Evolutionary conservation across 2,329 filamentous ascomycete genomes (phyloP).

Genomic region (Leptographium radiaticola): DNA sequence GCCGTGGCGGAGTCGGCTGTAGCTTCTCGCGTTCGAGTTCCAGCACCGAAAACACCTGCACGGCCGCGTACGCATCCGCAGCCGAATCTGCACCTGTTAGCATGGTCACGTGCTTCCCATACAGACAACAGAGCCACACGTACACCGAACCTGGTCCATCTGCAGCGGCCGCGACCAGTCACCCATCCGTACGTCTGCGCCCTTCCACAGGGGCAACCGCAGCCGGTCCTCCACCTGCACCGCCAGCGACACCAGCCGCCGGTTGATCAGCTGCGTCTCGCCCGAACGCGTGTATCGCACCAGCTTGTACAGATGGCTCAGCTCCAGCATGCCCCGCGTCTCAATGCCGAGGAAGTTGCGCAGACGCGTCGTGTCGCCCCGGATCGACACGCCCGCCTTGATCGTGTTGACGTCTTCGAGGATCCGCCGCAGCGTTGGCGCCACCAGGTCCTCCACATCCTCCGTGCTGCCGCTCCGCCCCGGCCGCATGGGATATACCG

Average conservation of each 20-base stretch:
- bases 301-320: slow-evolving; percentile 70
- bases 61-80: slow-evolving; percentile 68
- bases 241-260: slow-evolving; percentile 50
- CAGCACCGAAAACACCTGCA: slow-evolving; percentile 59
- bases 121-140: neutral
- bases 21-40: slow-evolving; percentile 55
- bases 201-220: slow-evolving; percentile 64
- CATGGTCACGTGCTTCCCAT: slow-evolving; percentile 13
- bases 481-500: slow-evolving; percentile 39
- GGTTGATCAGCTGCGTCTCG: slow-evolving; percentile 48
- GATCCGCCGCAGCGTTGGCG: slow-evolving; percentile 55
- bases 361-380: slow-evolving; percentile 56
- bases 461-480: neutral
- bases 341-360: slow-evolving; percentile 52
- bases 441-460: slow-evolving; percentile 39
- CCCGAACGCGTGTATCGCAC: slow-evolving; percentile 49
- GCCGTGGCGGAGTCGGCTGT: slow-evolving; percentile 56
- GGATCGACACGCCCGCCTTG: slow-evolving; percentile 68
- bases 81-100: slow-evolving; percentile 47
- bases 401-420: slow-evolving; percentile 57
- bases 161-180: slow-evolving; percentile 58
- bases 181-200: slow-evolving; percentile 51
- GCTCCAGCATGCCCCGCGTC: slow-evolving; percentile 58
- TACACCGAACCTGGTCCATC: slow-evolving; percentile 54
- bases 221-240: slow-evolving; percentile 59